phyloP scores from a whole-genome alignment of 805 yeast genomes.

The Candida corydali region DNA sequence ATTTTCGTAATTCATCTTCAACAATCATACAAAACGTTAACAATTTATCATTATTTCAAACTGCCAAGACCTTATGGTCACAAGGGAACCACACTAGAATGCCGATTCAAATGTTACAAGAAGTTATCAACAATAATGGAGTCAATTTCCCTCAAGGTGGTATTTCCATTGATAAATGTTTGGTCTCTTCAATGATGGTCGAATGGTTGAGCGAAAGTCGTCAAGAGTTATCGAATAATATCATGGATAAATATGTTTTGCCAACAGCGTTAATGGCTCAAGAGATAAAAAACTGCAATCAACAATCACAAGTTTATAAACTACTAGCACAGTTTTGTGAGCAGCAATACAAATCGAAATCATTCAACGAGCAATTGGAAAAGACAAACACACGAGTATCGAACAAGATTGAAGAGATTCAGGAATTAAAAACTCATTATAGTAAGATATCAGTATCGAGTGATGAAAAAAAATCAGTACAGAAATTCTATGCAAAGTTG shows the following conservation, averaged over 20 bases:
- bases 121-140: slow-evolving; percentile 10
- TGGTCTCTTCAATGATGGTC: slow-evolving; percentile 44
- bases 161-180: slow-evolving; percentile 17
- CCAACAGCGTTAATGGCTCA: slow-evolving; percentile 29
- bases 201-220: slow-evolving; percentile 72
- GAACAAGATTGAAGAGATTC: slow-evolving; percentile 44
- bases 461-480: slow-evolving; percentile 50
- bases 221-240: slow-evolving; percentile 57
- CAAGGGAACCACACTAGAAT: slow-evolving; percentile 41
- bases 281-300: slow-evolving; percentile 9
- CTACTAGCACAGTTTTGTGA: slow-evolving; percentile 73
- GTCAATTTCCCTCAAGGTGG: slow-evolving; percentile 13
- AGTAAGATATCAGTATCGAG: slow-evolving; percentile 36
- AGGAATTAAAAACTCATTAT: slow-evolving; percentile 43
- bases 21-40: slow-evolving; percentile 7
- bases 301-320: slow-evolving; percentile 47
- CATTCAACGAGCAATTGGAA: slow-evolving; percentile 40
- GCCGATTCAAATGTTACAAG: slow-evolving; percentile 53
- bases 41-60: slow-evolving; percentile 35
- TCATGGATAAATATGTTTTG: slow-evolving; percentile 55
- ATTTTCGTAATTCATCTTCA: slow-evolving; percentile 8
- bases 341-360: slow-evolving; percentile 47
- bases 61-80: slow-evolving; percentile 65
- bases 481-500: slow-evolving; percentile 47
- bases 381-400: slow-evolving; percentile 37